Conservation (phyloP, 2,329 filamentous ascomycete genomes). For the Amesomyces nigricolor region DNA sequence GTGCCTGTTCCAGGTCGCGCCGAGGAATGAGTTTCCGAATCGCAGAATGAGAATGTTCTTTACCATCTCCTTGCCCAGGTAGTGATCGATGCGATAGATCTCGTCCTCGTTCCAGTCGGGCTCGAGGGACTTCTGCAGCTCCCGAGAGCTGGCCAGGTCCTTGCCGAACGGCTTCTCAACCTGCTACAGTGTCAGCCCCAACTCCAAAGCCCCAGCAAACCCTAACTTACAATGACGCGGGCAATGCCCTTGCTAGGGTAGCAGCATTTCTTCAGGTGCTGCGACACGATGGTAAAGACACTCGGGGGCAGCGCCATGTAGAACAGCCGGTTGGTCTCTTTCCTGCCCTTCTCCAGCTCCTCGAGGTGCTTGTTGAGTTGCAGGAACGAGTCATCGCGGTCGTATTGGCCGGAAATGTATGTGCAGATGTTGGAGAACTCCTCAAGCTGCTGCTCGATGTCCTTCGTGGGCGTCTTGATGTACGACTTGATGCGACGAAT, state of each 20-base stretch:
- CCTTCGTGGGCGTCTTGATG: conserved; percentile 98
- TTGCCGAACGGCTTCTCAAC: conserved; percentile 99
- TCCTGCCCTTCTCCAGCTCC: conserved; percentile 73
- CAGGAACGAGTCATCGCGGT: conserved; percentile 91
- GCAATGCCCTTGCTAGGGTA: conserved; percentile 88
- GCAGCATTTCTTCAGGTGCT: conserved; percentile 95
- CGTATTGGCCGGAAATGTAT: conserved; percentile 96
- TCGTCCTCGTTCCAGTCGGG: conserved; percentile 99
- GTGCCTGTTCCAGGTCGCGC: conserved; percentile 97
- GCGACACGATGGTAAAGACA: conserved; percentile 95
- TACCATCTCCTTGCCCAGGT: conserved; percentile 99
- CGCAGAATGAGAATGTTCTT: conserved; percentile 98
- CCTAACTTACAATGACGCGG: conserved; percentile 73
- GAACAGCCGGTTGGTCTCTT: conserved; percentile 88
- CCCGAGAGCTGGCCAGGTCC: conserved; percentile 87
- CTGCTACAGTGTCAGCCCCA: conserved; percentile 41
- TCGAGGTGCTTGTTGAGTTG: conserved; percentile 79
- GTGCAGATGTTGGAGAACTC: conserved; percentile 84
- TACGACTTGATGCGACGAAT: conserved; percentile 91
- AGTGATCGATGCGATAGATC: conserved; percentile 98
- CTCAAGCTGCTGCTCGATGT: conserved; percentile 89
- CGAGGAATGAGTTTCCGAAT: conserved; percentile 98
- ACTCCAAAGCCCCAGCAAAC: neutral
- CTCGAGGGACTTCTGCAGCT: conserved; percentile 89
- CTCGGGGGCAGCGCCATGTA: conserved; percentile 99